A percentile compares a stretch with the other conserved stretches of the same genome.
Evolutionary conservation across 2,329 filamentous ascomycete genomes (phyloP).

Genomic region (Dothistroma pini): DNA sequence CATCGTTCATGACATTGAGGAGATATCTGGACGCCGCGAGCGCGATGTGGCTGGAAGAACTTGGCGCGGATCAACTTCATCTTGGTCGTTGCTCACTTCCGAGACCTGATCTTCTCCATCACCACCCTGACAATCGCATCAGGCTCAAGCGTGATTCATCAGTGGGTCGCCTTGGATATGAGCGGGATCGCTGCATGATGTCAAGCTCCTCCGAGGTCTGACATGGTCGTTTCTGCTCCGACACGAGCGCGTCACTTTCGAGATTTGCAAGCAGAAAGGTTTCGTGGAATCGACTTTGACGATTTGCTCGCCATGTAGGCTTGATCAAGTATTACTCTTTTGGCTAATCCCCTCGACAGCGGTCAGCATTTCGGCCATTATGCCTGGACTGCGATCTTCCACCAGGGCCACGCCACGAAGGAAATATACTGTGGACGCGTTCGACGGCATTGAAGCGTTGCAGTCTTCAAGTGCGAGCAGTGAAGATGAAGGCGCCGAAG

Average conservation of each 20-base stretch:
- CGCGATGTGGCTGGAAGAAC: background rate
- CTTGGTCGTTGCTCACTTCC: background rate
- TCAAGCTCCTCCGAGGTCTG: too few relatives aligned
- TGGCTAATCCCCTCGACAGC: background rate
- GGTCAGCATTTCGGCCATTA: slow-evolving; percentile 3
- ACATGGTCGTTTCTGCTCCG: background rate
- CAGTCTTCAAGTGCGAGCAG: slow-evolving; percentile 7
- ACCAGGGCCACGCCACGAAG: slow-evolving; percentile 23
- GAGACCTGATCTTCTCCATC: background rate
- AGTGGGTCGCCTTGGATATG: background rate
- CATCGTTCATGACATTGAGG: slow-evolving; percentile 25
- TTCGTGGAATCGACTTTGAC: background rate
- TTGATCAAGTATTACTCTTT: background rate
- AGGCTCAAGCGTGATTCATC: background rate
- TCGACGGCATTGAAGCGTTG: slow-evolving; percentile 34
- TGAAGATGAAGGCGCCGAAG: slow-evolving; percentile 29
- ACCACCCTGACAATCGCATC: background rate
- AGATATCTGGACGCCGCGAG: background rate
- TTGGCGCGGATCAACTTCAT: background rate
- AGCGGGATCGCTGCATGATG: background rate
- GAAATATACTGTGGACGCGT: slow-evolving; percentile 35
- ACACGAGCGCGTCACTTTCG: slow-evolving; percentile 6
- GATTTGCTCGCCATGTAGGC: background rate
- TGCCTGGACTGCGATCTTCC: slow-evolving; percentile 24
- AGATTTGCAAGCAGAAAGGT: background rate